Base-by-base conservation (phyloP, 2,329 filamentous ascomycete genomes). In the Aspergillus intermedius region DNA sequence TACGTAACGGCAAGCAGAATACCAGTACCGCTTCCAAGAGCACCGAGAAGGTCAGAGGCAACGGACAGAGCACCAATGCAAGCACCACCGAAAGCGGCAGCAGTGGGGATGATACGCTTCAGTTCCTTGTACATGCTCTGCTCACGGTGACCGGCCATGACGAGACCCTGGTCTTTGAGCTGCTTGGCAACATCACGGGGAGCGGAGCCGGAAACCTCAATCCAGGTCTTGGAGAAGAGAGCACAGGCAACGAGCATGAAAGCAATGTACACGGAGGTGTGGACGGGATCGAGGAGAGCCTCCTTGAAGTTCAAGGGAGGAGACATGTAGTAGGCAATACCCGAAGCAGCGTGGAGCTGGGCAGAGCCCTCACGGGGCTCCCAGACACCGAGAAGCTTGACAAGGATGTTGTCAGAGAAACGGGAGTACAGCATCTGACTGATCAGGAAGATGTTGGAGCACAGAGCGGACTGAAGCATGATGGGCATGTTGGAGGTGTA, bases 401-500 rank as follows among this genome's bases (percentile, higher is more conserved):
- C 93, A 51, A 98, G 83, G 54, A 98, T 86, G 81, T 98, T 98
- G 77, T 98, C 93, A 42, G 90, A 93, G 81, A 98, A 97, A 73
- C 91, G 91, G 55, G 88, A 95, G 84, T 95, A 97, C 60, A 98
- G 84, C 91, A 97, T 97, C 80, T 98, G 93, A 70, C 87, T 93
- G 77, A 98, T 90, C 57, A 98, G 79, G 84, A 98, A 98, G 75
- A 98, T 83, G 81, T 98, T 98, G 80, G 91, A 96, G 60, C 89
- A 95, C 60, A 98, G 83, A 61, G 93, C 93, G 43, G 91, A 97
- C 79, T 98, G 94, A 72, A 98, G 82, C 93, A 98, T 98, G 77
- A 98, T 98, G 69, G 93, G 93, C 94, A 98, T 98, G 86, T 98
- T 98, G 72, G 91, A 96, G 69, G 93, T 98, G 79, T 98, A 98